Conservation (phyloP, 108 stramenopile genomes). For the Epithemia pelagica region DNA sequence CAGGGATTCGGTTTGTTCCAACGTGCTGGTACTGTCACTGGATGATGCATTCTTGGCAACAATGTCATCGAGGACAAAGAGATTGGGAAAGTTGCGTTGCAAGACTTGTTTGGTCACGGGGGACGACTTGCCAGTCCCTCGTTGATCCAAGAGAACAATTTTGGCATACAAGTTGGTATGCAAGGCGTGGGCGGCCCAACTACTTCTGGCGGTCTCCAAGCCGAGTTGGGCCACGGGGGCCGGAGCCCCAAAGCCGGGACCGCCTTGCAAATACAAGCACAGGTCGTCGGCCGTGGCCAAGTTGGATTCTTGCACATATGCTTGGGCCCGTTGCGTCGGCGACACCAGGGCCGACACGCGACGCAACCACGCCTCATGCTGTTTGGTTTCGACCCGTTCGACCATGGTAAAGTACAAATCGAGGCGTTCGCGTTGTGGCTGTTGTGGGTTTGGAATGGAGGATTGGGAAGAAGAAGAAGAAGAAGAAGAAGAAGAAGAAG, state of each 20-base stretch:
- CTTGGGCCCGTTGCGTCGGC: conserved; percentile 34
- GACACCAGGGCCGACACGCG: conserved; percentile 8
- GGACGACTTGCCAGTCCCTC: conserved; percentile 84
- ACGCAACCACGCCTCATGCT: conserved; percentile 19
- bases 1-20: conserved; percentile 5
- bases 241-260: conserved; percentile 89
- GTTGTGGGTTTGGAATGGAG: neutral
- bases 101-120: conserved; percentile 74
- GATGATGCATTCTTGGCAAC: neutral
- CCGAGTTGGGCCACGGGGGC: conserved; percentile 42
- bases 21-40: conserved; percentile 5
- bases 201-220: conserved; percentile 26
- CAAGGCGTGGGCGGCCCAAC: conserved; percentile 72
- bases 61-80: conserved; percentile 55
- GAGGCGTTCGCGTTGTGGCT: conserved; percentile 11
- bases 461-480: too few relatives aligned
- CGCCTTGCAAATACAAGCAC: conserved; percentile 83
- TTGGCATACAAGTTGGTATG: conserved; percentile 33
- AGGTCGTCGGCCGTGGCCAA: conserved; percentile 35
- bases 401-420: conserved; percentile 74
- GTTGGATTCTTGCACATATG: conserved; percentile 33
- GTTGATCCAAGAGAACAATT: conserved; percentile 89
- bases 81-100: conserved; percentile 60
- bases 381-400: conserved; percentile 40
- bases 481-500: too few relatives aligned